Percentiles rank a stretch among this genome's conserved stretches.
Evolutionary conservation across 2,329 filamentous ascomycete species (phyloP).

Genomic region (Neonectria faginata): DNA sequence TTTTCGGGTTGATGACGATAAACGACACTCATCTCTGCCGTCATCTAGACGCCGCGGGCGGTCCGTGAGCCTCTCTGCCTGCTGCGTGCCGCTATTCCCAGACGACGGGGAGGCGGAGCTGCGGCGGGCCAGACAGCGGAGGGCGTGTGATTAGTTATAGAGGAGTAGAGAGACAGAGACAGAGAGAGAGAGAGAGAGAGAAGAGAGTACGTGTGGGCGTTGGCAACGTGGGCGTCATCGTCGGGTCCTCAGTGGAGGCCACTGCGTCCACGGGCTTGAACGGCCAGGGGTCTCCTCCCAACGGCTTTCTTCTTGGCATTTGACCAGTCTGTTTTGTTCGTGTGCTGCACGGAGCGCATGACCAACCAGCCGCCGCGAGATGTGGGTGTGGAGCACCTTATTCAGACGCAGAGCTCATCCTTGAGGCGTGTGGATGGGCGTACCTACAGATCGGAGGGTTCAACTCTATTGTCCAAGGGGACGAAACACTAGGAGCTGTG

Average conservation of each 20-base stretch:
- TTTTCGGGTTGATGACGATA: neutral
- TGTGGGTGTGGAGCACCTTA: no score
- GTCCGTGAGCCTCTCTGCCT: neutral
- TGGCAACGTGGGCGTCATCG: slow-evolving; percentile 17
- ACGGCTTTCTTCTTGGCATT: neutral
- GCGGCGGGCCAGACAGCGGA: slow-evolving; percentile 5
- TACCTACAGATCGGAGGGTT: no score
- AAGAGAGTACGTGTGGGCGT: neutral
- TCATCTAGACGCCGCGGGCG: neutral
- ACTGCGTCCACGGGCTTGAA: neutral
- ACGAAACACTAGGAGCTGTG: neutral
- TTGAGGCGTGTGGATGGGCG: no score
- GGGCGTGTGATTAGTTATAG: slow-evolving; percentile 25
- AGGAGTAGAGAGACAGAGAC: neutral
- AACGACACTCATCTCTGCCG: neutral
- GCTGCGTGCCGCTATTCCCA: slow-evolving; percentile 22
- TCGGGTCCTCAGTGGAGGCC: neutral
- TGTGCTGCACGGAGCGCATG: neutral
- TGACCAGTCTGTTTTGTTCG: neutral
- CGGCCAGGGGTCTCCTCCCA: neutral
- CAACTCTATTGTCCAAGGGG: no score
- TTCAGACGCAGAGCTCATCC: no score
- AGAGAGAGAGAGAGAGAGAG: neutral
- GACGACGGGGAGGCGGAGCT: slow-evolving; percentile 6
- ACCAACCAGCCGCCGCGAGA: neutral